Percentiles rank a stretch among this genome's conserved stretches.
Evolutionary conservation across 306 rosid genomes (phyloP).

Genomic region (Acacia acuminata): DNA sequence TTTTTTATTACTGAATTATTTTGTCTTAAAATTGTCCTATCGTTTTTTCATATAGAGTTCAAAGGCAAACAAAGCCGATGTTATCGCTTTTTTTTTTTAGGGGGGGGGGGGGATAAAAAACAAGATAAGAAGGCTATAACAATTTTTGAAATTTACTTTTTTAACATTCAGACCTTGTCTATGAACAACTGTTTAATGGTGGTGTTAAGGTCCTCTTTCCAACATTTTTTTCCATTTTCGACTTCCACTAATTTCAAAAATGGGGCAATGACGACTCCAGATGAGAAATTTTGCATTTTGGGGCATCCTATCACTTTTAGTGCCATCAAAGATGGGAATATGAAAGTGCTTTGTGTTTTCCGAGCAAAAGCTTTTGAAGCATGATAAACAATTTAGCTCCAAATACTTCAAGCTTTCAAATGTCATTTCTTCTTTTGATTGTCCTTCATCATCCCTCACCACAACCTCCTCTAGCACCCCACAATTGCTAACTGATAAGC

Average conservation of each 20-base stretch:
- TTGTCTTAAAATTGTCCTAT: not conserved
- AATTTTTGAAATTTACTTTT: too few species aligned
- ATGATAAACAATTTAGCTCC: not conserved
- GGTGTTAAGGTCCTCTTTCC: not conserved
- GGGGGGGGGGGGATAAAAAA: too few species aligned
- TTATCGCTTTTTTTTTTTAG: too few species aligned
- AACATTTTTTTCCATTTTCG: not conserved
- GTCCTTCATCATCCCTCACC: not conserved
- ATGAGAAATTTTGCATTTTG: not conserved
- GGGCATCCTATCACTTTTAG: not conserved
- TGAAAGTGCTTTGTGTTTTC: not conserved
- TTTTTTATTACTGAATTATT: too few species aligned
- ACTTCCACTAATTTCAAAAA: not conserved
- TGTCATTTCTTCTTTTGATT: not conserved
- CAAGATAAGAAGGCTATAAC: too few species aligned
- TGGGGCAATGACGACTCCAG: not conserved
- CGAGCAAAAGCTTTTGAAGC: not conserved
- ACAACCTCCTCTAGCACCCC: not conserved
- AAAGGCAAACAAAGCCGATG: not conserved
- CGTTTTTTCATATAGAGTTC: not conserved
- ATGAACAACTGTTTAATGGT: not conserved
- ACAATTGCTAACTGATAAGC: too few species aligned
- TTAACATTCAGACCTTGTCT: not conserved
- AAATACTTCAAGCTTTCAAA: not conserved
- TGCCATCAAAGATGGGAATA: not conserved